Evolutionary conservation across 768 basidiomycete genomes (phyloP).

Genomic region (Daedaleopsis sinensis): DNA sequence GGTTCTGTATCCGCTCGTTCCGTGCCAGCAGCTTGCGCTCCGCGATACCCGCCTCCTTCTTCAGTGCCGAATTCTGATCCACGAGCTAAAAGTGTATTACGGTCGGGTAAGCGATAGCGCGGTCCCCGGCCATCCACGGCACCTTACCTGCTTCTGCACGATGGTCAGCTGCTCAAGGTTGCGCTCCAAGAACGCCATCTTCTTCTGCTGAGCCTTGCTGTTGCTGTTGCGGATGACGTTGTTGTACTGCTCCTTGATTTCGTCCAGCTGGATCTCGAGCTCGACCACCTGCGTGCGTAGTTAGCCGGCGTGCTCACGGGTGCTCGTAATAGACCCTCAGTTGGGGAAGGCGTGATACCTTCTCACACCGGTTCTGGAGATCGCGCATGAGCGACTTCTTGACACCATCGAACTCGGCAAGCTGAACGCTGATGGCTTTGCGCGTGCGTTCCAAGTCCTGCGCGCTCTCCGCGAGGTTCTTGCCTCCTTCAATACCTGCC

Average conservation of each 20-base stretch:
- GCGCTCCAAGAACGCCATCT: slow-evolving; percentile 97
- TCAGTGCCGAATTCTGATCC: slow-evolving; percentile 95
- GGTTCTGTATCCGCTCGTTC: slow-evolving; percentile 96
- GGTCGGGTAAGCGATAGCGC: slow-evolving; percentile 20
- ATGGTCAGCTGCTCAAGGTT: slow-evolving; percentile 94
- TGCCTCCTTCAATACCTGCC: slow-evolving; percentile 95
- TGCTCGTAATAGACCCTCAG: slow-evolving; percentile 13
- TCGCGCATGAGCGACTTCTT: slow-evolving; percentile 99
- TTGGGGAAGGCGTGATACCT: slow-evolving; percentile 50
- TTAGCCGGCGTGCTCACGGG: slow-evolving; percentile 10
- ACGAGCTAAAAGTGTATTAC: slow-evolving; percentile 66
- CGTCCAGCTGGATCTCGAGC: slow-evolving; percentile 97
- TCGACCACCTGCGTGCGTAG: slow-evolving; percentile 81
- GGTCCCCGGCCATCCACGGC: not conserved
- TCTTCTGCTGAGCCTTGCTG: slow-evolving; percentile 97
- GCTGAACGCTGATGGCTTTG: slow-evolving; percentile 96
- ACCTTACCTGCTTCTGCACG: slow-evolving; percentile 92
- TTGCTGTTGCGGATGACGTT: slow-evolving; percentile 98
- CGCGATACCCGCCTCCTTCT: slow-evolving; percentile 96
- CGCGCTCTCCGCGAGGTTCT: slow-evolving; percentile 95
- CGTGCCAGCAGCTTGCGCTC: slow-evolving; percentile 95
- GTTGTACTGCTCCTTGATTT: slow-evolving; percentile 98
- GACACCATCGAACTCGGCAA: slow-evolving; percentile 97
- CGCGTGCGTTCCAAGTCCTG: slow-evolving; percentile 96
- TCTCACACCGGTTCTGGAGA: slow-evolving; percentile 98